Evolutionary conservation across 148 eudicot genomes (phyloP).

Genomic region (Rhododendron williamsianum): DNA sequence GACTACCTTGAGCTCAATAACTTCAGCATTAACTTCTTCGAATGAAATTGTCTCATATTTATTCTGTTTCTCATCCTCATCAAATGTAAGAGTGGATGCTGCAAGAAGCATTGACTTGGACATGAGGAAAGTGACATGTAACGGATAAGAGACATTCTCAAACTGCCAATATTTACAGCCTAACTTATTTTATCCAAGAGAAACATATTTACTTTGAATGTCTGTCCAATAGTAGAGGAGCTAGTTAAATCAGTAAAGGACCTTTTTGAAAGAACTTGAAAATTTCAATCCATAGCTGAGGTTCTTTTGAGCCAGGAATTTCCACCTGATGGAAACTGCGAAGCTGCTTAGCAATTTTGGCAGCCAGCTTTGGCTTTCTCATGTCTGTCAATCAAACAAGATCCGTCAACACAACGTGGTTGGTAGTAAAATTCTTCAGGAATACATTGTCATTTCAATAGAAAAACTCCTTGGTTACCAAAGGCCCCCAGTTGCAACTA

Average conservation of each 20-base stretch:
- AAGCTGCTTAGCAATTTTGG: constrained; percentile 88
- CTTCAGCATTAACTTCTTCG: constrained; percentile 54
- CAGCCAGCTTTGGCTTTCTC: constrained; percentile 68
- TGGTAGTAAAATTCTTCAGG: background rate
- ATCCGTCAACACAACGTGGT: constrained; percentile 8
- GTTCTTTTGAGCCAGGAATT: constrained; percentile 83
- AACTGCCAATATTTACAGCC: background rate
- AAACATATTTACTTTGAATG: background rate
- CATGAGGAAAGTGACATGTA: constrained; percentile 9
- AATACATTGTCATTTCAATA: background rate
- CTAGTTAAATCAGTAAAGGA: constrained; percentile 21
- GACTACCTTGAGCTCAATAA: constrained; percentile 65
- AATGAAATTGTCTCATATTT: constrained; percentile 63
- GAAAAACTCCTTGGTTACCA: background rate
- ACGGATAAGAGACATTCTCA: background rate
- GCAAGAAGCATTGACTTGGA: constrained; percentile 25
- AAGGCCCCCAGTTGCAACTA: background rate
- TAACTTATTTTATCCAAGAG: background rate
- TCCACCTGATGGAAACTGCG: constrained; percentile 74
- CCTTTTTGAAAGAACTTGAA: constrained; percentile 73
- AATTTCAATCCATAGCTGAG: constrained; percentile 84
- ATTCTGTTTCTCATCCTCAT: constrained; percentile 59
- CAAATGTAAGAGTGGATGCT: constrained; percentile 79
- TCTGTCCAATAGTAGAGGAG: background rate
- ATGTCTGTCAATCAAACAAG: constrained; percentile 50